Base-by-base conservation (phyloP, 805 yeast genomes). In the Candida ficus region DNA sequence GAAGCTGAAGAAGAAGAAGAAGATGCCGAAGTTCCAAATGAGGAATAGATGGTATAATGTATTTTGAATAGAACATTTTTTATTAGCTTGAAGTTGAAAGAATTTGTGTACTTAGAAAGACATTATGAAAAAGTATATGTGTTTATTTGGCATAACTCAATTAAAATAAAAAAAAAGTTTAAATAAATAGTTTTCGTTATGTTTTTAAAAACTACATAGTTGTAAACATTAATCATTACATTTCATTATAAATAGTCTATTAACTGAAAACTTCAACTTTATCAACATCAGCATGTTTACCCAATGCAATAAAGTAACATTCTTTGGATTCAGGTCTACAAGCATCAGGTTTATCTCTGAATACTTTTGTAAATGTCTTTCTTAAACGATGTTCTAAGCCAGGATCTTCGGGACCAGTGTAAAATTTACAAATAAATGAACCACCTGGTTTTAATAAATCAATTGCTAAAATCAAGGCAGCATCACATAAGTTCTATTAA, bases 291-390 rank as follows among this genome's bases (percentile, higher is more conserved):
- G 58, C 56, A 39, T 60, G 69, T 52, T 76, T 76, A 13, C 68
- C 66, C n/a, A 74, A 52, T 9, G 86, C 87, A 3, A 93, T 74
- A 48, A 91, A 79, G 58, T 88, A 93, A 54, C 80, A 73, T 60
- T 93, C 99, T 43, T 79, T 76, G 46, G 95, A 87, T 52, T 83
- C 95, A 14, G 67, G 62, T 38, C 97, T 68, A 22, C 90, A 80
- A 1, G 97, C 88, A 9, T 66, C 68, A 0, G 99, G 99, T 57
- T 93, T 93, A 52, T 73, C 78, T 40, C 86, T 67, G 37, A 64
- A 60, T 0, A 89, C 96, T 37, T 64, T 71, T 3, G 64, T 62
- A 60, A 93, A 93, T 14, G 76, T 76, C 35, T 60, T 62, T 25
- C 66, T 63, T 45, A 91, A 62, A 50, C 85, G 66, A 14, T 62